Evolutionary conservation across 2,329 filamentous ascomycete species (phyloP), one percentile per base, ranked within the genome.

Genomic region (Diaporthe batatas): DNA sequence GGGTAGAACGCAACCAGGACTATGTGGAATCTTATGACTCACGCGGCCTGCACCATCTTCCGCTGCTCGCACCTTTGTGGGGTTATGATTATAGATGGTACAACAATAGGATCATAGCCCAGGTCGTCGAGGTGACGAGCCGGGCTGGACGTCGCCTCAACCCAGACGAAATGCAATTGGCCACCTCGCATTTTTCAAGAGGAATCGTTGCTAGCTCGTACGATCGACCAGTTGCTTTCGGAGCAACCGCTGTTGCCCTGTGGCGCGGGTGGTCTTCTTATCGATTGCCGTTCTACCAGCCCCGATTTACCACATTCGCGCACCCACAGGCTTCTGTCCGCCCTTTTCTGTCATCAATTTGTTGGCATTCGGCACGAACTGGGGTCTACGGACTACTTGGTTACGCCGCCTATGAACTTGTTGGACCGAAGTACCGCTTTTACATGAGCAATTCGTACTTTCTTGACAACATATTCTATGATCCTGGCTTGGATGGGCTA

Each of bases 261-360:
- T 71, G 36, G 34, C 58, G 49, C 7, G 69, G 69, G n/a, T 62
- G 49, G 23, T 51, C 49, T n/a, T 55, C 69, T 3, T 71, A 44
- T 34, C 36, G 69, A 6, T 55, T 71, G 58, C 58, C 69, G 11
- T 71, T 71, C 25, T 71, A 71, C 21, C 58, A 71, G 58, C 69
- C 69, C 21, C 65, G 36, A 12, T 71, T 67, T 18, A 62, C 34
- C 14, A 39, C 10, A 18, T 55, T 65, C 23, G 25, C 42, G n/a
- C 69, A 71, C 49, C 69, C 58, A 32, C 49, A 67, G 34, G 39
- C 42, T 59, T 57, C 47, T 53, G 23, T 10, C 7, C 69, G 49
- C 21, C 69, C 49, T 29, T 65, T 47, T 12, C 21, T 71, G 11
- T 21, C 58, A 10, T 67, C 25, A 3, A 12, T 71, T 8, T 39